Evolutionary conservation across 1,139 yeast genomes (phyloP).

Genomic region (Nematodospora anomalae): DNA sequence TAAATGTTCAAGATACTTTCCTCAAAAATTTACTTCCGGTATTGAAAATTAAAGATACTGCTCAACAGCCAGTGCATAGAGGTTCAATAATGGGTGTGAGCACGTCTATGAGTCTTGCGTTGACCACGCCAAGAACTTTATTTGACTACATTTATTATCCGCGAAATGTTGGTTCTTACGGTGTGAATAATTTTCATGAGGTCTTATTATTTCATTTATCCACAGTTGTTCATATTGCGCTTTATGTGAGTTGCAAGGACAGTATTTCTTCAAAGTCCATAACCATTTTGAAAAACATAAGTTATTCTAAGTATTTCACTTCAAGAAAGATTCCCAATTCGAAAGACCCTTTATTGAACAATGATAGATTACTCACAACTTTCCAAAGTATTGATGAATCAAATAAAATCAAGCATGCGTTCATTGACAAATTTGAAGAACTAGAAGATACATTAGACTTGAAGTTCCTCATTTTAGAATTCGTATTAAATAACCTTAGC

Average conservation of each 20-base stretch:
- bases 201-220: slow-evolving; percentile 68
- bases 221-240: slow-evolving; percentile 65
- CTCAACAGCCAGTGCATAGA: slow-evolving; percentile 8
- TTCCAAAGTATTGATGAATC: slow-evolving; percentile 75
- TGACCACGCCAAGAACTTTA: slow-evolving; percentile 34
- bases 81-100: slow-evolving; percentile 23
- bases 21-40: slow-evolving; percentile 28
- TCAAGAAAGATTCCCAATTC: slow-evolving; percentile 25
- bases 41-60: slow-evolving; percentile 24
- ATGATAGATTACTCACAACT: slow-evolving; percentile 68
- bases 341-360: slow-evolving; percentile 44
- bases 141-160: slow-evolving; percentile 55
- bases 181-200: slow-evolving; percentile 65
- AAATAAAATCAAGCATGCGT: slow-evolving; percentile 65
- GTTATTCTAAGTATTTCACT: slow-evolving; percentile 51
- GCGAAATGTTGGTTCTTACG: slow-evolving; percentile 57
- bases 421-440: slow-evolving; percentile 68
- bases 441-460: slow-evolving; percentile 37
- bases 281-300: slow-evolving; percentile 50
- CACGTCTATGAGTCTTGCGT: slow-evolving; percentile 30
- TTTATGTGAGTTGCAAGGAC: slow-evolving; percentile 64
- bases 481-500: slow-evolving; percentile 53
- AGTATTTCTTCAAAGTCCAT: slow-evolving; percentile 56
- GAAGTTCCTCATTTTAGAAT: slow-evolving; percentile 61
- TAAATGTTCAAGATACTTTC: slow-evolving; percentile 53